Percentiles rank a stretch among this genome's conserved stretches.
Conservation (phyloP, 2,329 filamentous ascomycete species). For the Fusarium oxysporum region DNA sequence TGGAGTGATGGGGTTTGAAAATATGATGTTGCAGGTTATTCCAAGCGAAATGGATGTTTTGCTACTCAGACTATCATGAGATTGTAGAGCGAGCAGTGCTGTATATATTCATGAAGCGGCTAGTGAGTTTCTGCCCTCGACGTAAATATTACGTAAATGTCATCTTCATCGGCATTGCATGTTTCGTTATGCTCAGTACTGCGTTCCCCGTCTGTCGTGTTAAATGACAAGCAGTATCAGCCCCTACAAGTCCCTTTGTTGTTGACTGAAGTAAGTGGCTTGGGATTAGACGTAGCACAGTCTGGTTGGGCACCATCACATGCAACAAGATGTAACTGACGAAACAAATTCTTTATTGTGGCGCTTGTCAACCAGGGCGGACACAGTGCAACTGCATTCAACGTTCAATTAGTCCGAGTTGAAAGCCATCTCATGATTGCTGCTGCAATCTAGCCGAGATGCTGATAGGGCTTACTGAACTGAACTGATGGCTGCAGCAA, state of each 20-base stretch:
- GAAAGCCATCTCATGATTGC: too few relatives aligned
- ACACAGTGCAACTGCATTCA: not conserved
- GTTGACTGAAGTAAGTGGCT: too few relatives aligned
- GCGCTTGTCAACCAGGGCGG: not conserved
- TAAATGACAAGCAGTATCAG: accelerated
- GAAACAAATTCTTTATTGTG: not conserved
- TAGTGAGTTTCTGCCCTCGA: accelerated
- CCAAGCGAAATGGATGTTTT: too few relatives aligned
- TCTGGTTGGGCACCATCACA: accelerated
- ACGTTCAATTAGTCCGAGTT: not conserved
- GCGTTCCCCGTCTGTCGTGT: accelerated
- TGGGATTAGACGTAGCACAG: accelerated
- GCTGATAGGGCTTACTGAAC: too few relatives aligned
- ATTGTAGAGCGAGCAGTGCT: not conserved
- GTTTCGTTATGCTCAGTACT: too few relatives aligned
- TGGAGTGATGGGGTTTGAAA: not conserved
- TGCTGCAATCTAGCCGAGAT: too few relatives aligned
- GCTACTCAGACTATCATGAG: too few relatives aligned
- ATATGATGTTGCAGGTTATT: not conserved
- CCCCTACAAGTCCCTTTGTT: too few relatives aligned
- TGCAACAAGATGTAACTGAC: not conserved
- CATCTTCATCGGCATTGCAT: accelerated
- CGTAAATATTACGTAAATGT: accelerated
- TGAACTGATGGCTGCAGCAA: too few relatives aligned
- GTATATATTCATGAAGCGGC: not conserved